A percentile compares a stretch with the other conserved stretches of the same genome.
These are phyloP conservation scores for Colletotrichum melonis DNA, from an alignment of 2,329 filamentous ascomycete species.

Conservation along the genomic window DNA sequence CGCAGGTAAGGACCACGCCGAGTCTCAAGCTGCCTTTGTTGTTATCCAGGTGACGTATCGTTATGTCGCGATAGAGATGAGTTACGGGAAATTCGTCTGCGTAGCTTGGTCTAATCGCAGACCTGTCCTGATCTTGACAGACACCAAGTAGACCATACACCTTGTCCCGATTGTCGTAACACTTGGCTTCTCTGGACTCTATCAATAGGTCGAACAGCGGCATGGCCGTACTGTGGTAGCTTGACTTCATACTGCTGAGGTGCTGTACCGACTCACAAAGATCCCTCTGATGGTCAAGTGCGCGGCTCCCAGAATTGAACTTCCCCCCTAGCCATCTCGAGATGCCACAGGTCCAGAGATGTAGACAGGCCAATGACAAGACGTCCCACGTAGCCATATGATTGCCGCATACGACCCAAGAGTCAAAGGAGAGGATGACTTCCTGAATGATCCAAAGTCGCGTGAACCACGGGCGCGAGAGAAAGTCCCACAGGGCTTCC, in stretches of 20 bases:
- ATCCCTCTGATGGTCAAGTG: not conserved
- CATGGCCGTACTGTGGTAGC: not conserved
- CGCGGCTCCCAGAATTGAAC: not conserved
- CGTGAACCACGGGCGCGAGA: conserved; percentile 22
- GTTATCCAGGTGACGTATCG: not conserved
- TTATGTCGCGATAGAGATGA: not conserved
- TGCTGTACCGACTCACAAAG: conserved; percentile 4
- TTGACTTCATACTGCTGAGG: conserved; percentile 1
- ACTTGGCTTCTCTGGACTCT: not conserved
- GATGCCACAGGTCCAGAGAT: conserved; percentile 9
- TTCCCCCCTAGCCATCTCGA: not conserved
- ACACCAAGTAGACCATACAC: conserved; percentile 23
- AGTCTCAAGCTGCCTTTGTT: not conserved
- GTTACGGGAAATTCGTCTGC: not conserved
- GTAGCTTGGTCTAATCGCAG: conserved; percentile 1
- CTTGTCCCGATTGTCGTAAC: conserved; percentile 17
- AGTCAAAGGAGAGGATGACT: conserved; percentile 10
- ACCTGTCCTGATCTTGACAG: not conserved
- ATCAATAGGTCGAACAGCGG: not conserved
- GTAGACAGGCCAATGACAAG: not conserved
- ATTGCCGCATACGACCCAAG: conserved; percentile 19
- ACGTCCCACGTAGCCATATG: not conserved
- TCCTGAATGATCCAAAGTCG: conserved; percentile 24
- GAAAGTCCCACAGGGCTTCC: not conserved
- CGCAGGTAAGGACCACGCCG: not conserved